These are phyloP conservation scores for Raddia distichophylla DNA, from an alignment of 176 grass and related monocot species.

Conservation along the genomic window DNA sequence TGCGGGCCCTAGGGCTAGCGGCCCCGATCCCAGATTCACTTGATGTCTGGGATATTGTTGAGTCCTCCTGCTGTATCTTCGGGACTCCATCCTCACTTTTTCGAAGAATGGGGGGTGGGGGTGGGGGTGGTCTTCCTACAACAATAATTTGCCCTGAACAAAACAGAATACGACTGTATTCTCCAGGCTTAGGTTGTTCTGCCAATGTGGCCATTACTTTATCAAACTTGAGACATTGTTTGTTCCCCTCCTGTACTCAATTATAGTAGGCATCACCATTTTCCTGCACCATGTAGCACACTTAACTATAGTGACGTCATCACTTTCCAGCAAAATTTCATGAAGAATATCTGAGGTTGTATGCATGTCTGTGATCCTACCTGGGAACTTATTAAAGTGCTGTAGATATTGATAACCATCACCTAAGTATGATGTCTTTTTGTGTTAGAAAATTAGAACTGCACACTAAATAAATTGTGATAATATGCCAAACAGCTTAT, in stretches of 20 bases:
- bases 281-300: constrained; percentile 25
- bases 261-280: constrained; percentile 13
- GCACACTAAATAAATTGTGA: background rate
- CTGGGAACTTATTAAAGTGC: background rate
- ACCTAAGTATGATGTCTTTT: background rate
- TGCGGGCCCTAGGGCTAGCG: no score
- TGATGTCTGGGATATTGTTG: no score
- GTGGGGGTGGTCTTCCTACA: no score
- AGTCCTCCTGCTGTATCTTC: no score
- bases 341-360: background rate
- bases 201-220: background rate
- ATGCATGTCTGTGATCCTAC: background rate
- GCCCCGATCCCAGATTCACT: no score
- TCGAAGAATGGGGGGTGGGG: no score
- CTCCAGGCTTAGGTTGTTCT: constrained; percentile 6
- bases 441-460: background rate
- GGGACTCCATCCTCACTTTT: no score
- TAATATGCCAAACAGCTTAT: background rate
- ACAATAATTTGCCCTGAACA: background rate
- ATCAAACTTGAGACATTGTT: constrained; percentile 13
- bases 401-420: background rate
- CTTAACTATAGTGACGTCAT: background rate
- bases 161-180: background rate
- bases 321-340: background rate
- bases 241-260: background rate